A percentile compares a stretch with the other conserved stretches of the same genome.
Evolutionary conservation across 2,329 filamentous ascomycete genomes (phyloP).

Genomic region (Lasiodiplodia citricola): DNA sequence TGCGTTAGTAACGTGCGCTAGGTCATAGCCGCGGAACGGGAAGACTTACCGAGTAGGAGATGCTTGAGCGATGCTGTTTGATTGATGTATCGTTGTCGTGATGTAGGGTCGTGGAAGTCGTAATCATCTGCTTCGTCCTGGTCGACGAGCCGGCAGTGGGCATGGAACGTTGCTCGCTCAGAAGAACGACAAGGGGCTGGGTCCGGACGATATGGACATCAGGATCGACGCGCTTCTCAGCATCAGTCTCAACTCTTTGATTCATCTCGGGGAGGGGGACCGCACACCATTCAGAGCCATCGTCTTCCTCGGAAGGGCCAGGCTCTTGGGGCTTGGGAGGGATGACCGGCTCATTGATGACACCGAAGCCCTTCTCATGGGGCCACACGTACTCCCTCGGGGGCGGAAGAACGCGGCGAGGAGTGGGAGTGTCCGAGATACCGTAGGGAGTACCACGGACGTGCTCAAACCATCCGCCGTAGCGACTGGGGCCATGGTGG

Average conservation of each 20-base stretch:
- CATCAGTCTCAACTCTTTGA: background rate
- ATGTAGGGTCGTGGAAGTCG: background rate
- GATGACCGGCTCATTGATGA: too few species aligned
- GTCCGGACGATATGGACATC: background rate
- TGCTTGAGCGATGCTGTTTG: background rate
- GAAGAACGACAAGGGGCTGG: background rate
- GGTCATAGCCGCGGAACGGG: background rate
- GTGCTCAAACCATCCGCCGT: background rate
- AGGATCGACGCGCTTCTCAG: background rate
- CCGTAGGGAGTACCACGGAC: background rate
- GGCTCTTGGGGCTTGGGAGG: too few species aligned
- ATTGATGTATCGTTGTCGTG: background rate
- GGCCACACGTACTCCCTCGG: background rate
- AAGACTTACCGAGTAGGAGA: background rate
- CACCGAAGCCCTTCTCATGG: background rate
- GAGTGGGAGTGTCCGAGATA: background rate
- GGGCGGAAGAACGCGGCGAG: background rate
- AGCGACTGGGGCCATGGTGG: background rate
- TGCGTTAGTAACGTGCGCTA: background rate
- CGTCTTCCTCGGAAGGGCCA: background rate
- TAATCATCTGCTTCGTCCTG: background rate
- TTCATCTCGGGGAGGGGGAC: too few species aligned
- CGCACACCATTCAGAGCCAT: background rate
- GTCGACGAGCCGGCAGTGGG: background rate
- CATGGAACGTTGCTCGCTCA: background rate